These are phyloP conservation scores for Aureobasidium namibiae DNA, from an alignment of 2,329 filamentous ascomycete species.

Conservation along the genomic window DNA sequence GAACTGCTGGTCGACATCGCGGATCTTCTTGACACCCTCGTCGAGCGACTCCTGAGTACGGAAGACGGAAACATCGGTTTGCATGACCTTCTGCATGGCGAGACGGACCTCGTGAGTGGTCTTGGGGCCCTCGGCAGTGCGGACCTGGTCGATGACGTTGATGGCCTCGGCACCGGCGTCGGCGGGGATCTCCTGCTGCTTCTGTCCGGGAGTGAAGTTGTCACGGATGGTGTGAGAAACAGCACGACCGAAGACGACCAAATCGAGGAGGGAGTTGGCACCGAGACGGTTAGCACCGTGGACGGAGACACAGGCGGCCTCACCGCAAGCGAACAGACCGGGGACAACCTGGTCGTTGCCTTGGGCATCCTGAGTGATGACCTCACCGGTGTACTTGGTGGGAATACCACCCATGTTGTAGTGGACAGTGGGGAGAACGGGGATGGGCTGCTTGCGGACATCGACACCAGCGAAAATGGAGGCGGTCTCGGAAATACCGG, in stretches of 20 bases:
- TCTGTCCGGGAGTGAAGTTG: constrained; percentile 76
- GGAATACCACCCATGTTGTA: constrained; percentile 99
- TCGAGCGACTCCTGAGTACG: constrained; percentile 88
- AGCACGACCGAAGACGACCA: constrained; percentile 95
- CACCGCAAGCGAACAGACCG: constrained; percentile 91
- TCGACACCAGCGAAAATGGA: constrained; percentile 97
- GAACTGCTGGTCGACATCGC: constrained; percentile 72
- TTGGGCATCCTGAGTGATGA: constrained; percentile 74
- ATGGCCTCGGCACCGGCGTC: constrained; percentile 88
- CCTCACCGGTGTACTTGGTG: constrained; percentile 94
- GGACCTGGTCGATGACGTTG: constrained; percentile 73
- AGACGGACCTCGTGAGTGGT: constrained; percentile 80
- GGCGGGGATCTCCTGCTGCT: constrained; percentile 69
- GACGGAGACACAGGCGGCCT: constrained; percentile 94
- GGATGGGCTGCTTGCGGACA: constrained; percentile 93
- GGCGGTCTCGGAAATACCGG: constrained; percentile 96
- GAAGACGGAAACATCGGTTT: constrained; percentile 95
- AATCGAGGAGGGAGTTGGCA: constrained; percentile 94
- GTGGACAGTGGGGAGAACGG: constrained; percentile 91
- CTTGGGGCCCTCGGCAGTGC: constrained; percentile 76
- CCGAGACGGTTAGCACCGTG: constrained; percentile 97
- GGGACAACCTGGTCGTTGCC: constrained; percentile 91
- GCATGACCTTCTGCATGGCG: constrained; percentile 97
- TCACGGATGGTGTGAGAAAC: constrained; percentile 96
- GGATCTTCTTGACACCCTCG: constrained; percentile 76